Evolutionary conservation across 2,329 filamentous ascomycete species (phyloP).

Genomic region (Acarospora socialis): DNA sequence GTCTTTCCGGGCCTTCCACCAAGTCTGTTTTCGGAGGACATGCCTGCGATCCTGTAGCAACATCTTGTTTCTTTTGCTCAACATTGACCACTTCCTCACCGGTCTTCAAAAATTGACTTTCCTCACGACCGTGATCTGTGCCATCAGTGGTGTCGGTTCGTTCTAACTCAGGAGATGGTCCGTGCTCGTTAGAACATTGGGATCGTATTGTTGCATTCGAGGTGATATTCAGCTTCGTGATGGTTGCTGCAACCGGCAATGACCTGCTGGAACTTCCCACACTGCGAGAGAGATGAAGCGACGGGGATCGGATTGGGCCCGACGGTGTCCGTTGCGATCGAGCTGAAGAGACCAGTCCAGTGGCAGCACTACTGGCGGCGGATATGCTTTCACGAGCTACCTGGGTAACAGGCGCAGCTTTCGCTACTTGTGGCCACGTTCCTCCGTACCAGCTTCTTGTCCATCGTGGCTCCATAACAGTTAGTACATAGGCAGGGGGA

Average conservation of each 20-base stretch:
- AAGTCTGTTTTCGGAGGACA: slow-evolving; percentile 13
- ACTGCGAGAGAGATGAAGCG: slow-evolving; percentile 30
- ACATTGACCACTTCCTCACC: too few relatives aligned
- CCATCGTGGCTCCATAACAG: slow-evolving; percentile 9
- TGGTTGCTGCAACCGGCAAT: slow-evolving; percentile 30
- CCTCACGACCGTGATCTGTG: too few relatives aligned
- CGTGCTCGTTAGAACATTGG: too few relatives aligned
- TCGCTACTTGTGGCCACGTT: slow-evolving; percentile 31
- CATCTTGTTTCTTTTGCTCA: too few relatives aligned
- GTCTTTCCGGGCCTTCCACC: slow-evolving; percentile 14
- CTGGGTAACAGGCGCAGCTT: slow-evolving; percentile 34
- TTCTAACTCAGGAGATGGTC: too few relatives aligned
- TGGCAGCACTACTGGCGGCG: slow-evolving; percentile 25
- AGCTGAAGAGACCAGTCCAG: slow-evolving; percentile 21
- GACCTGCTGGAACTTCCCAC: slow-evolving; percentile 28
- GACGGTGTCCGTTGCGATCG: slow-evolving; percentile 19
- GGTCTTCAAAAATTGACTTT: too few relatives aligned
- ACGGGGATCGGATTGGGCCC: slow-evolving; percentile 20
- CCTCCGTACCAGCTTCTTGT: slow-evolving; percentile 30
- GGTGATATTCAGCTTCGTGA: slow-evolving; percentile 31
- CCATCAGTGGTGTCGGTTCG: too few relatives aligned
- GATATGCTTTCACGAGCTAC: slow-evolving; percentile 36
- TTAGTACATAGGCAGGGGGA: slow-evolving; percentile 1
- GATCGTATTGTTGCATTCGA: slow-evolving; percentile 27
- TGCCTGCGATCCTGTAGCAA: too few relatives aligned